Evolutionary conservation across 2,329 filamentous ascomycete species (phyloP), one percentile per base, ranked within the genome.

Genomic region (Cladosporium colombiae): DNA sequence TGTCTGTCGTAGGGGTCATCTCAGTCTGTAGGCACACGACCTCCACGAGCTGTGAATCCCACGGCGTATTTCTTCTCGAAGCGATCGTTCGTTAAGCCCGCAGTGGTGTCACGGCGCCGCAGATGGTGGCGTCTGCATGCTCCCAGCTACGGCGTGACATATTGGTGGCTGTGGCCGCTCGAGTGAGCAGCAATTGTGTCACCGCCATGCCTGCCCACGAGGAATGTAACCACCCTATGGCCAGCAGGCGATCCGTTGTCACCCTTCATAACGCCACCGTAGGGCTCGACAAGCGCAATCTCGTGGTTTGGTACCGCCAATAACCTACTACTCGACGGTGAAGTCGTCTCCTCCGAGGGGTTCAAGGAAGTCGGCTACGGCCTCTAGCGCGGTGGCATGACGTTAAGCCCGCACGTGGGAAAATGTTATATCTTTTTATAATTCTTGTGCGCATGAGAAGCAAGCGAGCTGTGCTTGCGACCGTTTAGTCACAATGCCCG

Each of bases 21-120:
- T n/a, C n/a, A n/a, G n/a, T n/a, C 40, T 46, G 40, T 46, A 46
- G 40, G 40, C 40, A 60, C 46, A 29, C 44, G 27, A 62, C 23
- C 29, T 31, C 7, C 29, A 31, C 29, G 29, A 52, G 40, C 27
- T 37, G 11, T 7, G 1, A 35, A 33, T 35, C 21, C 44, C 27
- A 35, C 46, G n/a, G 44, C 29, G 56, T 13, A 21, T 46, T 52
- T 16, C 18, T 62, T 62, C 59, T 62, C 59, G 44, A 62, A 62
- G 59, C 44, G 44, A 62, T 33, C 57, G 25, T 14, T 23, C 57
- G 25, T 21, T 33, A 62, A 40, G 29, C 44, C 23, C 21, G 35
- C 14, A 27, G 5, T 56, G 25, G 25, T 46, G 40, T 46, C 40
- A 13, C 40, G 14, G 37, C 23, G 37, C 6, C 14, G 37, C 37